phyloP scores from a whole-genome alignment of 2,329 filamentous ascomycete species.

The Sordariomycetes sp. region DNA sequence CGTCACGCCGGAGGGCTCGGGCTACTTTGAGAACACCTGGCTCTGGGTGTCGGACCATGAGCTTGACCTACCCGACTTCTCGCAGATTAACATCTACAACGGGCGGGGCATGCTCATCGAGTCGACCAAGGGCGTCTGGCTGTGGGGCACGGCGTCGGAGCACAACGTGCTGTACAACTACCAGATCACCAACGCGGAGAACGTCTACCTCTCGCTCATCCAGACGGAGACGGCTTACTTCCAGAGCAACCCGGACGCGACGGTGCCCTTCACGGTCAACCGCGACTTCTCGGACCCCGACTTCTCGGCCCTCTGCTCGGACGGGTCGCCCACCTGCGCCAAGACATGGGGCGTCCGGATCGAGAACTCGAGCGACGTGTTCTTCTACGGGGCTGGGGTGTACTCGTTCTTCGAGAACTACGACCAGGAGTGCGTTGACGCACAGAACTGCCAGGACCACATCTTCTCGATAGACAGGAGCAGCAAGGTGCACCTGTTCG shows the following conservation, averaged over 20 bases:
- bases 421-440: constrained; percentile 54
- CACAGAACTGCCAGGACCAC: constrained; percentile 64
- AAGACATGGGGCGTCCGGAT: constrained; percentile 72
- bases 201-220: constrained; percentile 73
- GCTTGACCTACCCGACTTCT: constrained; percentile 62
- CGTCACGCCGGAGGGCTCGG: constrained; percentile 49
- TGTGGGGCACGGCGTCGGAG: constrained; percentile 66
- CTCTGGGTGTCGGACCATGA: constrained; percentile 89
- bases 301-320: constrained; percentile 48
- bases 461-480: constrained; percentile 65
- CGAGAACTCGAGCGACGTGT: constrained; percentile 54
- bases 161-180: constrained; percentile 70
- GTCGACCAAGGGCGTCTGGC: constrained; percentile 63
- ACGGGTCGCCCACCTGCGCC: constrained; percentile 49
- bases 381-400: constrained; percentile 62
- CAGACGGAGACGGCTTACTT: constrained; percentile 88
- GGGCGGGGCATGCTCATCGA: constrained; percentile 77
- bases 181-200: constrained; percentile 65
- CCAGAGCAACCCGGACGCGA: constrained; percentile 70
- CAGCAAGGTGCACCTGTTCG: constrained; percentile 51
- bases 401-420: constrained; percentile 85
- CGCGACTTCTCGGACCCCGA: constrained; percentile 53
- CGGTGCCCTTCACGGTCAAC: constrained; percentile 52
- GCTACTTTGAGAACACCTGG: constrained; percentile 84
- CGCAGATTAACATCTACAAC: constrained; percentile 80